Evolutionary conservation across 768 basidiomycete species (phyloP).

Genomic region (Scleroderma bovista): DNA sequence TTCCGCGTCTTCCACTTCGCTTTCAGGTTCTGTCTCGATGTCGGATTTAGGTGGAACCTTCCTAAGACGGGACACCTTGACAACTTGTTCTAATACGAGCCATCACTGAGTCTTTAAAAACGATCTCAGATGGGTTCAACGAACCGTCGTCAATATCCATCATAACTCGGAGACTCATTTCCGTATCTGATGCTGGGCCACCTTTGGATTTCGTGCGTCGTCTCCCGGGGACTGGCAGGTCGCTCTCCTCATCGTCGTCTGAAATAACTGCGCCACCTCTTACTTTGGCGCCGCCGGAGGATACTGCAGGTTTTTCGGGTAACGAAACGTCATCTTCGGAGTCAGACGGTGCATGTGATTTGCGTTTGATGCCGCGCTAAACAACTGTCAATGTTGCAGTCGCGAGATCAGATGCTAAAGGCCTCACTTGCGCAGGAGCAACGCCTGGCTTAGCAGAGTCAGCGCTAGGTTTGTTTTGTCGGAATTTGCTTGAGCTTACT

Average conservation of each 20-base stretch:
- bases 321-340: constrained; percentile 24
- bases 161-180: constrained; percentile 46
- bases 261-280: constrained; percentile 50
- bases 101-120: constrained; percentile 6
- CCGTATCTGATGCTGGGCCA: constrained; percentile 38
- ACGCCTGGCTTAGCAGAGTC: not conserved
- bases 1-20: constrained; percentile 25
- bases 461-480: not conserved
- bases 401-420: not conserved
- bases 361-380: constrained; percentile 38
- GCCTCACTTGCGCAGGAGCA: constrained; percentile 4
- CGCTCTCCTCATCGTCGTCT: constrained; percentile 44
- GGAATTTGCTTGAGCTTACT: not conserved
- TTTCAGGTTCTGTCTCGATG: constrained; percentile 23
- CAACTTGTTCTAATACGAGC: constrained; percentile 16
- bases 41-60: constrained; percentile 9
- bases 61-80: constrained; percentile 14
- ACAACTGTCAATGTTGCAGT: constrained; percentile 17
- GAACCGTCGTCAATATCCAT: constrained; percentile 78
- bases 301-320: constrained; percentile 5
- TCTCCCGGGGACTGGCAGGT: constrained; percentile 15
- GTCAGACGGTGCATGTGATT: constrained; percentile 33
- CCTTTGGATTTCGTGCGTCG: constrained; percentile 30
- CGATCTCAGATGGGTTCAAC: constrained; percentile 18
- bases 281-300: constrained; percentile 25